Percentiles rank a stretch among this genome's conserved stretches.
Evolutionary conservation across 257 asterid species (phyloP).

Genomic region (Ophiorrhiza pumila): DNA sequence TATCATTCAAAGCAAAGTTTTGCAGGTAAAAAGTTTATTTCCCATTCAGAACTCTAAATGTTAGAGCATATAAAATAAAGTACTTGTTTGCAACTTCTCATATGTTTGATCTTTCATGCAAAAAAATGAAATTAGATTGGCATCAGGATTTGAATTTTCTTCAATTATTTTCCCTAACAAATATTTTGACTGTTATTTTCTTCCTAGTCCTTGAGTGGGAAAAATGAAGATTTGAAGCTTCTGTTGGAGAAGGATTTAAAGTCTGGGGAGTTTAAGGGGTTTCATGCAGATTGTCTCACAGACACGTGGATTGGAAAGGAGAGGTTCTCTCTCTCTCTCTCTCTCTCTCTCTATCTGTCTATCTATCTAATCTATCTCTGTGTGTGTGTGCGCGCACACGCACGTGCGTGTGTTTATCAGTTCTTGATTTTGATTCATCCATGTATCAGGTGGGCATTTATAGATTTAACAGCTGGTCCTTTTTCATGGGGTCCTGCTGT

Average conservation of each 20-base stretch:
- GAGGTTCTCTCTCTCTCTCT: constrained; percentile 41
- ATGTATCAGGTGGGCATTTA: constrained; percentile 87
- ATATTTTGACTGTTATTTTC: constrained; percentile 23
- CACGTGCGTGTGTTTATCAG: background rate
- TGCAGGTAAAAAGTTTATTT: constrained; percentile 59
- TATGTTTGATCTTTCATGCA: background rate
- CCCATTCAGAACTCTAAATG: background rate
- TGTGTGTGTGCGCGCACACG: background rate
- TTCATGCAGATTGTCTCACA: constrained; percentile 86
- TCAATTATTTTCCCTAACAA: background rate
- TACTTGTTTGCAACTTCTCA: background rate
- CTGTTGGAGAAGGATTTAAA: constrained; percentile 64
- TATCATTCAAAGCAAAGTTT: constrained; percentile 79
- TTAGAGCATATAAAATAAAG: background rate
- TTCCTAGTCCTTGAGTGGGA: constrained; percentile 68
- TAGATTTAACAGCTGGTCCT: constrained; percentile 95
- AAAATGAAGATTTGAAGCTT: constrained; percentile 65
- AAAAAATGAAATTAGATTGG: background rate
- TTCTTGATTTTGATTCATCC: constrained; percentile 7
- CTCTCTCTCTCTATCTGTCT: background rate
- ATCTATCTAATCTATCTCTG: background rate
- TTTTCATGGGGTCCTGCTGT: constrained; percentile 99
- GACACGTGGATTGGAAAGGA: constrained; percentile 90
- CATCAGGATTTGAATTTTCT: background rate
- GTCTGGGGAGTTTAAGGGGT: constrained; percentile 74